Conservation (phyloP, 2,329 filamentous ascomycete genomes). For the Conoideocrella luteorostrata region DNA sequence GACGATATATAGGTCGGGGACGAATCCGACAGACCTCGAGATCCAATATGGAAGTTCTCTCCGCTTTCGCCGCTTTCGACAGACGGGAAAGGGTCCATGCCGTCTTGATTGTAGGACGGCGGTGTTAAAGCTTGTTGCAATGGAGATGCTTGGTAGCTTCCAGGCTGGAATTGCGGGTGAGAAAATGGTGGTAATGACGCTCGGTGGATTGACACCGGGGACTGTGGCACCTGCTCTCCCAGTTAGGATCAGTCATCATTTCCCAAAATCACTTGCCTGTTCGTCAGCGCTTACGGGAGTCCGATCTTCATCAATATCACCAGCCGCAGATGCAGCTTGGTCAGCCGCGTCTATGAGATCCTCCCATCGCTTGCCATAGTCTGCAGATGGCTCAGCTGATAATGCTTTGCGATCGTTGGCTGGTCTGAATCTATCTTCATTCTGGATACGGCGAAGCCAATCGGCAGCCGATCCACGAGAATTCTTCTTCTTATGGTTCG, state of each 20-base stretch:
- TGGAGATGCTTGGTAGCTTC: slow-evolving; percentile 79
- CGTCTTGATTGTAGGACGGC: slow-evolving; percentile 61
- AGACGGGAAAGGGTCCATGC: slow-evolving; percentile 76
- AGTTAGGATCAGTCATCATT: background rate
- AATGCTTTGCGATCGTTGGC: slow-evolving; percentile 72
- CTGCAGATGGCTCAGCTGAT: slow-evolving; percentile 75
- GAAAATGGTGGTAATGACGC: slow-evolving; percentile 56
- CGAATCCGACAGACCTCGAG: slow-evolving; percentile 59
- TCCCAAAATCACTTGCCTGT: too few species aligned
- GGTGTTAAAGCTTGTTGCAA: slow-evolving; percentile 87
- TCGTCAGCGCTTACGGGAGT: slow-evolving; percentile 67
- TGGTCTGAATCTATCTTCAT: slow-evolving; percentile 58
- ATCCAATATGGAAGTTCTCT: slow-evolving; percentile 65
- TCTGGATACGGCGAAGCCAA: slow-evolving; percentile 54
- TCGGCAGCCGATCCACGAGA: slow-evolving; percentile 65
- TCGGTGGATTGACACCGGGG: slow-evolving; percentile 56
- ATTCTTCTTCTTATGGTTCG: slow-evolving; percentile 73
- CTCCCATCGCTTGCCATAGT: slow-evolving; percentile 89
- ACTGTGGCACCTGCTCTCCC: slow-evolving; percentile 51
- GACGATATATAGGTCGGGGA: slow-evolving; percentile 67
- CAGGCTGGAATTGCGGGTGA: slow-evolving; percentile 54
- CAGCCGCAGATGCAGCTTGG: slow-evolving; percentile 72
- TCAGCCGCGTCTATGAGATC: slow-evolving; percentile 86
- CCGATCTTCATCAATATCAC: slow-evolving; percentile 84
- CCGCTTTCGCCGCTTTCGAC: slow-evolving; percentile 73